Percentiles rank a stretch among this genome's conserved stretches.
Conservation (phyloP, 495 filamentous ascomycete species). For the Hypoxylon perforatum region DNA sequence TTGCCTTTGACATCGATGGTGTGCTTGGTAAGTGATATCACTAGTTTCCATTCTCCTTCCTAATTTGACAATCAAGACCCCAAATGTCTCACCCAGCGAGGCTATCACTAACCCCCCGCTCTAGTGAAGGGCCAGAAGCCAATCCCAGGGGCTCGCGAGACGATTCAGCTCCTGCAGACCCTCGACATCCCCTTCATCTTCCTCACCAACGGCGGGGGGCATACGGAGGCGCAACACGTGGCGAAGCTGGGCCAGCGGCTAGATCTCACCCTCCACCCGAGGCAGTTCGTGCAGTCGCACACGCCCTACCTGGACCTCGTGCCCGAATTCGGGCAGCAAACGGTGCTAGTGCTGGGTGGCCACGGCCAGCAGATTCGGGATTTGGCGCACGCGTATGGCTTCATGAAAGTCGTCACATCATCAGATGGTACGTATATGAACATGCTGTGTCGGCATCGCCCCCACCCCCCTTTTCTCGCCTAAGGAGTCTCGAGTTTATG, state of each 20-base stretch:
- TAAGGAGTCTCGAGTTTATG: no score
- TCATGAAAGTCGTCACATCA: constrained; percentile 78
- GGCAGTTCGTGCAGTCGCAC: constrained; percentile 83
- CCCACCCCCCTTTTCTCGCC: no score
- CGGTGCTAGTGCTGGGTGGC: constrained; percentile 77
- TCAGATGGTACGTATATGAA: no score
- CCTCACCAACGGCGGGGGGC: constrained; percentile 87
- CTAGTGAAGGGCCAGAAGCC: constrained; percentile 72
- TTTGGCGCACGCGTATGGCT: constrained; percentile 82
- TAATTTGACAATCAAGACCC: no score
- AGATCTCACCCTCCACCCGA: constrained; percentile 64
- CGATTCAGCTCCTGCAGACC: constrained; percentile 70
- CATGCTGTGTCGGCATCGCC: no score
- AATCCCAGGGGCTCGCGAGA: constrained; percentile 72
- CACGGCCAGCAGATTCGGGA: constrained; percentile 74
- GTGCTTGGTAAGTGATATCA: constrained; percentile 62
- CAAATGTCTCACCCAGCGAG: no score
- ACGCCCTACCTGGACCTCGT: constrained; percentile 72
- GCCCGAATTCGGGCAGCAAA: constrained; percentile 69
- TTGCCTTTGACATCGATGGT: constrained; percentile 90
- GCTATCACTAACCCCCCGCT: no score
- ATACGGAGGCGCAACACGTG: constrained; percentile 74
- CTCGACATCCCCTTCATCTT: constrained; percentile 81
- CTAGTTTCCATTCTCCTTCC: no score
- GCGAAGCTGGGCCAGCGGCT: constrained; percentile 70